phyloP scores from a whole-genome alignment of 2,329 filamentous ascomycete species.

The Neonectria sp. region DNA sequence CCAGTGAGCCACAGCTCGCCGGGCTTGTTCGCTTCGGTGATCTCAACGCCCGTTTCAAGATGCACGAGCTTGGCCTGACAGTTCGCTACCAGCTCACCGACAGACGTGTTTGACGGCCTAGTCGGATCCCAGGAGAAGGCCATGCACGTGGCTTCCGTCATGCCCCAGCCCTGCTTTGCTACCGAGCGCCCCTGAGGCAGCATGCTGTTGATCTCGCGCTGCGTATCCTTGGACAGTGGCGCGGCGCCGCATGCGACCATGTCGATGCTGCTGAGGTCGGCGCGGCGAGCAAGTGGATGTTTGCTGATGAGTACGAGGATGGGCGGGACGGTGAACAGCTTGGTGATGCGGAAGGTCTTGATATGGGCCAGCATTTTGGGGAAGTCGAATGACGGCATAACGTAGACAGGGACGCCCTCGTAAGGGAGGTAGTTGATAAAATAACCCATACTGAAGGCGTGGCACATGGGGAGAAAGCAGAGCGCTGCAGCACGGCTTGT shows the following conservation, averaged over 20 bases:
- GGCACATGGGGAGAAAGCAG: constrained; percentile 84
- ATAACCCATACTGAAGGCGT: constrained; percentile 80
- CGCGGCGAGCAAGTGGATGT: constrained; percentile 74
- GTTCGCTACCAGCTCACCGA: constrained; percentile 55
- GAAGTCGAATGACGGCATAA: constrained; percentile 87
- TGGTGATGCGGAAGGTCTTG: constrained; percentile 77
- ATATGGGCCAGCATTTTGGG: constrained; percentile 78
- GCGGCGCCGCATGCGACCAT: constrained; percentile 77
- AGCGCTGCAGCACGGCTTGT: constrained; percentile 61
- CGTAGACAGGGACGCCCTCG: constrained; percentile 76
- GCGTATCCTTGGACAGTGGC: constrained; percentile 72
- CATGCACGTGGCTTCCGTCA: constrained; percentile 87
- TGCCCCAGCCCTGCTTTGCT: constrained; percentile 83
- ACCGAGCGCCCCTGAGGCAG: constrained; percentile 59
- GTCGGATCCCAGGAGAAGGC: constrained; percentile 80
- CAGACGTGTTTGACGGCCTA: constrained; percentile 44
- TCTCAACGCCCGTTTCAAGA: constrained; percentile 65
- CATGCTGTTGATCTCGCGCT: constrained; percentile 60
- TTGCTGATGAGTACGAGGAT: constrained; percentile 83
- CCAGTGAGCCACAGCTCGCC: constrained; percentile 83
- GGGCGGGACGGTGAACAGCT: constrained; percentile 79
- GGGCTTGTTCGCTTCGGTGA: constrained; percentile 65
- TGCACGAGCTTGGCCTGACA: constrained; percentile 75
- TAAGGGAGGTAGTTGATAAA: constrained; percentile 74
- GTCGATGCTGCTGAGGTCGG: constrained; percentile 78